phyloP scores from a whole-genome alignment of 2,329 filamentous ascomycete species.

The Aurifilum marmelostoma region DNA sequence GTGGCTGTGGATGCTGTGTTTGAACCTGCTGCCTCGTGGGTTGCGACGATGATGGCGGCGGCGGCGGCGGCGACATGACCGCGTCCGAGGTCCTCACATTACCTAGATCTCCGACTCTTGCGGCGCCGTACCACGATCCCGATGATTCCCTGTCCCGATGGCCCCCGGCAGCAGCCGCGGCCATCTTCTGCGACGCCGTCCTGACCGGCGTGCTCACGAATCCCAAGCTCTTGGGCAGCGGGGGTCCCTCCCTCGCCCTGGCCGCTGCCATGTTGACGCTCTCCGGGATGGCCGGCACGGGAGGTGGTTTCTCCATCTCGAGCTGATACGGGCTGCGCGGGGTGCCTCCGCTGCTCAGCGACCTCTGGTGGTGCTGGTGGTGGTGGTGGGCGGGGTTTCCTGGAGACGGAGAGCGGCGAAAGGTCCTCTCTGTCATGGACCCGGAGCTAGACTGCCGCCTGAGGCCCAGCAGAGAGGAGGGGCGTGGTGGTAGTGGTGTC shows the following conservation, averaged over 20 bases:
- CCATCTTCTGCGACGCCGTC: conserved; percentile 56
- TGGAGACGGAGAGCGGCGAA: conserved; percentile 72
- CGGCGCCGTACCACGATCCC: conserved; percentile 53
- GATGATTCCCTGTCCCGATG: conserved; percentile 37
- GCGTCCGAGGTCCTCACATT: conserved; percentile 52
- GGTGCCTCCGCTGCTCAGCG: conserved; percentile 38
- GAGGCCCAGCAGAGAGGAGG: conserved; percentile 44
- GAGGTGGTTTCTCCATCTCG: conserved; percentile 64
- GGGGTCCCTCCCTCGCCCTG: conserved; percentile 29
- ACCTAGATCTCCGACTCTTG: conserved; percentile 46
- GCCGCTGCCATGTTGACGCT: conserved; percentile 40
- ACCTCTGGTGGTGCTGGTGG: conserved; percentile 13
- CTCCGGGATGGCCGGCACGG: conserved; percentile 74
- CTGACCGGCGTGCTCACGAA: conserved; percentile 49
- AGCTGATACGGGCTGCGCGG: conserved; percentile 22
- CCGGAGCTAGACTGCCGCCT: conserved; percentile 70
- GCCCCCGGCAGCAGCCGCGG: conserved; percentile 7
- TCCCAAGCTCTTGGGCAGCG: conserved; percentile 41
- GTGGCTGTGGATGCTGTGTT: not conserved
- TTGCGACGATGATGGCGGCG: not conserved
- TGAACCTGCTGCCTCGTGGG: not conserved
- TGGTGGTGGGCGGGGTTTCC: conserved; percentile 41
- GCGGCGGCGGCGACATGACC: conserved; percentile 38
- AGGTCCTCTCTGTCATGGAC: conserved; percentile 89
- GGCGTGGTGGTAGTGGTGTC: conserved; percentile 7